Evolutionary conservation across 805 yeast species (phyloP).

Genomic region (Ogataea nakhonphanomensis): DNA sequence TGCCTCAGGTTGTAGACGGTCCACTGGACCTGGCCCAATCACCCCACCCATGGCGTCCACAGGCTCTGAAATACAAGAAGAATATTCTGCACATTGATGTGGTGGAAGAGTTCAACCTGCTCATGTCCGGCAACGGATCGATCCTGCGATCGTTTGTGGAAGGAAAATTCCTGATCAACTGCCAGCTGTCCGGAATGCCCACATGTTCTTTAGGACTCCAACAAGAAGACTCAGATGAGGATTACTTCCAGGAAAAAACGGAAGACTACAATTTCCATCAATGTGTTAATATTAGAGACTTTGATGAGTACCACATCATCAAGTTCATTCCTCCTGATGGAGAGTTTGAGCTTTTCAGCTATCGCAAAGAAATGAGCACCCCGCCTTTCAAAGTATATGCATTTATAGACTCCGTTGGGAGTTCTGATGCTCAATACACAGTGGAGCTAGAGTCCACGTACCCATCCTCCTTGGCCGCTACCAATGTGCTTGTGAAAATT

Average conservation of each 20-base stretch:
- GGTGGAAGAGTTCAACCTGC: conserved; percentile 66
- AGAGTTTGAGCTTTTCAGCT: conserved; percentile 76
- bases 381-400: conserved; percentile 71
- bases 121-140: conserved; percentile 63
- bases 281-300: conserved; percentile 71
- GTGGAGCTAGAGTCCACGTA: conserved; percentile 62
- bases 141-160: conserved; percentile 69
- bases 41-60: conserved; percentile 62
- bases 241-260: conserved; percentile 26
- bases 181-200: conserved; percentile 80
- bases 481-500: conserved; percentile 58
- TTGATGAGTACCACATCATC: conserved; percentile 61
- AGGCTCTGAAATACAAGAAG: conserved; percentile 70
- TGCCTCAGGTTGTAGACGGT: conserved; percentile 7
- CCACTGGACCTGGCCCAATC: conserved; percentile 11
- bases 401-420: conserved; percentile 42
- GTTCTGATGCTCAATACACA: conserved; percentile 48
- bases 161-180: conserved; percentile 67
- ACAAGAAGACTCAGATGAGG: conserved; percentile 14
- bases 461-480: conserved; percentile 55
- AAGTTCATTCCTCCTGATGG: conserved; percentile 88
- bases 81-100: conserved; percentile 79
- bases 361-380: conserved; percentile 56
- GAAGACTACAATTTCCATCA: conserved; percentile 86
- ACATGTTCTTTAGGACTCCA: conserved; percentile 76